Percentiles rank a stretch among this genome's conserved stretches.
These are phyloP conservation scores for Trichophyton schoenleinii DNA, from an alignment of 2,329 filamentous ascomycete genomes.

Conservation along the genomic window DNA sequence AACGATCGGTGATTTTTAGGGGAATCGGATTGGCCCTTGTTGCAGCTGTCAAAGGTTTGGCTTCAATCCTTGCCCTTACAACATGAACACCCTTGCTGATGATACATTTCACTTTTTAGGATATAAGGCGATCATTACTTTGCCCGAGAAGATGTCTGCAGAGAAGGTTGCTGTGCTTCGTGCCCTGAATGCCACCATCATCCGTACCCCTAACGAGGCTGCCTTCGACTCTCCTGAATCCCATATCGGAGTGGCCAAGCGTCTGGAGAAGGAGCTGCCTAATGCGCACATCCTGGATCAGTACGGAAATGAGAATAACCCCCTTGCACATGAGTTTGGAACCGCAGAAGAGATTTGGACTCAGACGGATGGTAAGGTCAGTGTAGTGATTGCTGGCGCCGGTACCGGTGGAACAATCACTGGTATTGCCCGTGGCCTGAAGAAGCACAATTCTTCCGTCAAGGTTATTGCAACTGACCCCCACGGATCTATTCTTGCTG, in stretches of 20 bases:
- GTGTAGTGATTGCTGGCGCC: constrained; percentile 75
- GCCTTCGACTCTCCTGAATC: constrained; percentile 91
- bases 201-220: constrained; percentile 89
- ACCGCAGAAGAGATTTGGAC: constrained; percentile 94
- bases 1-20: constrained; percentile 20
- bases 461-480: constrained; percentile 90
- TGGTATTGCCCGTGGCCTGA: constrained; percentile 70
- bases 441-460: constrained; percentile 73
- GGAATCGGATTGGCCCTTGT: constrained; percentile 92
- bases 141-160: constrained; percentile 98
- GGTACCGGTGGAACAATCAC: constrained; percentile 94
- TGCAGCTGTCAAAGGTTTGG: constrained; percentile 66
- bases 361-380: constrained; percentile 74
- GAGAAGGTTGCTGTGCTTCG: constrained; percentile 94
- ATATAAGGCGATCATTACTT: constrained; percentile 96
- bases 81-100: background rate
- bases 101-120: constrained; percentile 27
- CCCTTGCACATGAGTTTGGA: constrained; percentile 80
- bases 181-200: constrained; percentile 90
- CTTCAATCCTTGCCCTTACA: background rate
- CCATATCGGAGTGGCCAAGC: constrained; percentile 86
- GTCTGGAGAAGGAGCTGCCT: constrained; percentile 87
- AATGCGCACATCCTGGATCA: constrained; percentile 96
- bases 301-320: constrained; percentile 86
- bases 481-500: constrained; percentile 75